Base-by-base conservation (phyloP, 768 basidiomycete genomes). In the Omphalotus guepiniiformis region DNA sequence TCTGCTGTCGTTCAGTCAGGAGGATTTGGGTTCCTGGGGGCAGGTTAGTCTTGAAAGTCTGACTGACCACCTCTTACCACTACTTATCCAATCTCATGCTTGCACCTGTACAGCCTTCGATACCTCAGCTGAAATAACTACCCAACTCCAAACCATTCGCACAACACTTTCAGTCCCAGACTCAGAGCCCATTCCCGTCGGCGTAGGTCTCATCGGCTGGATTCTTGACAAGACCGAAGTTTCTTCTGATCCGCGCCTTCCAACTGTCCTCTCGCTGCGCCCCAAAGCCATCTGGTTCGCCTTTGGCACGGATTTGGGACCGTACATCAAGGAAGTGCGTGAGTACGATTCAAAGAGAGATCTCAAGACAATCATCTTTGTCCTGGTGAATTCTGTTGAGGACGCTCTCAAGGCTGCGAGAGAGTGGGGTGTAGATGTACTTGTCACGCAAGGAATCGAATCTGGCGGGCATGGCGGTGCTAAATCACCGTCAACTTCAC, bases 391-490 rank as follows among this genome's bases (percentile, higher is more conserved):
- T 36, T 69, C 71, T 4, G 67, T 70, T 3, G 60, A 70, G 36
- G 69, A 75, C 41, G 81, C 79, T 2, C 57, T 69, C 16, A 47
- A 60, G 27, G 80, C 78, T 6, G 55, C 59, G 22, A 59, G 69
- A 13, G 60, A 70, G 4, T 78, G 72, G 71, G 71, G 70, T 39
- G 76, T 72, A 0, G 85, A 88, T 55, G 75, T 79, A 1, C 50
- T 88, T 25, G 79, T 87, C 4, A 78, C 74, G 0, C 85, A 88
- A 74, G 84, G 85, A 79, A 54, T 28, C 42, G 78, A 80, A 53
- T 66, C 75, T 5, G 78, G 77, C 3, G 78, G 78, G 5, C 76
- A 77, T 53, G 75, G 73, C 2, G 51, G 61, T 21, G 52, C 61
- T 0, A 49, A 59, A 18, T 67, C 75, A 1, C 70, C 67, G 1